Evolutionary conservation across 2,329 filamentous ascomycete genomes (phyloP), one percentile per base, ranked within the genome.

Genomic region (Penicillium verrucosum): DNA sequence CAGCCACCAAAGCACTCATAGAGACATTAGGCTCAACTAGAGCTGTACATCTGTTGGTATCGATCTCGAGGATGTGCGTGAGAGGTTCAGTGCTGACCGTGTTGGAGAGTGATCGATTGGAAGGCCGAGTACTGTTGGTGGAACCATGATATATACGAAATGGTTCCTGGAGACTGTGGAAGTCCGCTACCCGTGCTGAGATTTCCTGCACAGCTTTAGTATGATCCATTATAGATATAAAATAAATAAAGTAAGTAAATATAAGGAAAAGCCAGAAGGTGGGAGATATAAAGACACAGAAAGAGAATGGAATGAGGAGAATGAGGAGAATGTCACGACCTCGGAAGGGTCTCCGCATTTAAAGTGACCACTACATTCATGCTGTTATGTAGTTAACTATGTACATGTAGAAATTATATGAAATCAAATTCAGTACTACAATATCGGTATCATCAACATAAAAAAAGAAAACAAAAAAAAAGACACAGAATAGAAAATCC

Each of bases 131-230:
- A 72, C 85, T 89, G 75, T 90, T 91, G 27, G 89, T 91, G 0
- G 87, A 85, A 59, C 89, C 89, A 73, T 92, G 89, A 65, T 85
- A 89, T 68, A 92, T 86, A n/a, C 88, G 82, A 73, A 89, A 92
- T 2, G 86, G 82, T 67, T 81, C 74, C 53, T 80, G 72, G 43
- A 77, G 77, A 12, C 76, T 71, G 66, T 81, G 68, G 70, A 84
- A 85, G 7, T 67, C 50, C 5, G 52, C 41, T 10, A 63, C 61
- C n/a, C 59, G 54, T 4, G 48, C 44, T 3, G 64, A 58, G 14
- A 66, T 60, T 18, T 59, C 25, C 21, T 58, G 47, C 4, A 66
- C 63, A 5, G 60, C 52, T 21, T 30, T 32, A 34, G 60, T 43
- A 51, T 66, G 64, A 16, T 64, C 59, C 64, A 66, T 66, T 21